Evolutionary conservation across 352 stramenopile species (phyloP), one percentile per base, ranked within the genome.

Genomic region (Thalassiosira livingstoniorum): DNA sequence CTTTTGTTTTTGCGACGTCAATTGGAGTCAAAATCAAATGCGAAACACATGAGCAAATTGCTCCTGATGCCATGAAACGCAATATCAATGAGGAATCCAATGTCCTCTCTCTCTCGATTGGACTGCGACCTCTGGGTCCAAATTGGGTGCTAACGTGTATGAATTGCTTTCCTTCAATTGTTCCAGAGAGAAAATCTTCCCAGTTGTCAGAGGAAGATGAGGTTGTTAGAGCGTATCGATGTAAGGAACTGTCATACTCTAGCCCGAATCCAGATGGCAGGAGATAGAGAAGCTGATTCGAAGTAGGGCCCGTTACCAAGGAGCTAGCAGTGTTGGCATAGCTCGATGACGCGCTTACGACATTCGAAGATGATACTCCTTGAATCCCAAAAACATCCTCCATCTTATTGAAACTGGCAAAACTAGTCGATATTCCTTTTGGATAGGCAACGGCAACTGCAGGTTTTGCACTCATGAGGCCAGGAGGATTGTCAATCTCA

Each of bases 1-100:
- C 79, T 67, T 93, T 94, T 21, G 87, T 92, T 37, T 93, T 91
- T 42, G 91, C 75, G 0, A 92, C 85, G 55, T 93, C 83, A 60
- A 92, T 88, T 15, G 90, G 90, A 42, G 88, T 94, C 11, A 94
- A 57, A 3, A 79, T 29, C 23, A 94, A 74, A 84, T 94, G 90
- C n/a, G 88, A 88, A 35, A 80, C 64, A 29, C 76, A 91, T 37
- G 73, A 91, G 63, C 90, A 93, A 18, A 94, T 78, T 2, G 88
- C 90, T 25, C 90, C 88, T 10, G 85, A 90, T 31, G 80, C 82
- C 61, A 87, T 89, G 72, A 94, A 94, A 35, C 88, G 63, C 27
- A 93, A 47, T 29, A 88, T 91, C 21, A 76, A 91, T 0, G 57
- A 77, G 31, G 82, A 13, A 55, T 88, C 78, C 54, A 94, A 80